Percentiles rank a stretch among this genome's conserved stretches.
phyloP scores from a whole-genome alignment of 2,329 filamentous ascomycete genomes.

The Colletotrichum sp. region DNA sequence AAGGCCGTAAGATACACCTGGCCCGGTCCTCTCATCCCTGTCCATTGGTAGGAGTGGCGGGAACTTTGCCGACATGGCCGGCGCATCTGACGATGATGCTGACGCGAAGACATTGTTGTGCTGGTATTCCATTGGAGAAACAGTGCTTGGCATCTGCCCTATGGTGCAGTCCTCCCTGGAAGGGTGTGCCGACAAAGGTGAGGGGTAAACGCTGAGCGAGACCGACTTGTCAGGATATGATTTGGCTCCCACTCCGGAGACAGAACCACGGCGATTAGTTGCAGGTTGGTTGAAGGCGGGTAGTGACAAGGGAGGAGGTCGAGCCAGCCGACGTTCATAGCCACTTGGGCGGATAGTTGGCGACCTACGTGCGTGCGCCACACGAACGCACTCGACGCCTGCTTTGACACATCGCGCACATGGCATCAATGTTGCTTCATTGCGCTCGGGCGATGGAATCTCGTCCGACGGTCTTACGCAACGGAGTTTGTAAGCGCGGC shows the following conservation, averaged over 20 bases:
- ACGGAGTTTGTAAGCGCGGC: background rate
- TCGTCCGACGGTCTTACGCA: background rate
- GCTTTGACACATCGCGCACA: background rate
- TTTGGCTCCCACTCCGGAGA: background rate
- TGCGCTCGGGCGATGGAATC: background rate
- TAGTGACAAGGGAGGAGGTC: background rate
- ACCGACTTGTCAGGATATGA: background rate
- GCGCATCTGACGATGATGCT: background rate
- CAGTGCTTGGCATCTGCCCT: background rate
- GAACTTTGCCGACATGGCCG: background rate
- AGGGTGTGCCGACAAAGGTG: background rate
- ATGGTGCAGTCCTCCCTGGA: background rate
- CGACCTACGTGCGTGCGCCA: background rate
- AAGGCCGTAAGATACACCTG: background rate
- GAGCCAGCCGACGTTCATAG: background rate
- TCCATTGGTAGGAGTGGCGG: background rate
- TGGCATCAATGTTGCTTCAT: background rate
- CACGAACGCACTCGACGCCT: background rate
- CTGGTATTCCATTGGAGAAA: background rate
- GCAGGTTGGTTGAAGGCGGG: background rate
- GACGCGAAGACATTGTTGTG: background rate
- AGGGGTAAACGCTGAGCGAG: accelerated
- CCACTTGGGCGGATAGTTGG: background rate
- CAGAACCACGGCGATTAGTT: background rate
- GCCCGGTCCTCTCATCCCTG: background rate